Conservation (phyloP, 768 basidiomycete species). For the Filobasidium wieringae region DNA sequence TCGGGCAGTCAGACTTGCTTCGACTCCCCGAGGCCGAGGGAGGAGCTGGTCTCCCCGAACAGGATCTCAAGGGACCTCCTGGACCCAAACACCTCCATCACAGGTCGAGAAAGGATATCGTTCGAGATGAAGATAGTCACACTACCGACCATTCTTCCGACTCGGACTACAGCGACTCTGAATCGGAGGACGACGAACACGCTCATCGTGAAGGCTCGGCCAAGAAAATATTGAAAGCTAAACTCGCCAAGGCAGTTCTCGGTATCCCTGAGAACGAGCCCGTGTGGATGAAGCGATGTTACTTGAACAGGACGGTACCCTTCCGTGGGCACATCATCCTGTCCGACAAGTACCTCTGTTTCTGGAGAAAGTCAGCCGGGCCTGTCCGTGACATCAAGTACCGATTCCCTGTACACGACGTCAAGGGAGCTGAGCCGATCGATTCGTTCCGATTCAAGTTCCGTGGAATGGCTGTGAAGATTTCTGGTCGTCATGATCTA, state of each 20-base stretch:
- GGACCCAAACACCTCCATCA: neutral
- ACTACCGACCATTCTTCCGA: neutral
- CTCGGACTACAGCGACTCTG: neutral
- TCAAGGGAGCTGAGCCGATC: constrained; percentile 42
- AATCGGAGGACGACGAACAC: neutral
- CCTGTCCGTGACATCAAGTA: constrained; percentile 32
- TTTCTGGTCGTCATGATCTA: constrained; percentile 45
- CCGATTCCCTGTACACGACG: constrained; percentile 42
- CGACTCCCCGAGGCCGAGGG: constrained; percentile 10
- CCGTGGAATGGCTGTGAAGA: constrained; percentile 42
- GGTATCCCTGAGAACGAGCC: constrained; percentile 4
- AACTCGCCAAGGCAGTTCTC: constrained; percentile 7
- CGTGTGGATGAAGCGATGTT: constrained; percentile 35
- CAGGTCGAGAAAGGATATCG: neutral
- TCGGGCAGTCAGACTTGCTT: constrained; percentile 26
- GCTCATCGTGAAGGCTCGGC: neutral
- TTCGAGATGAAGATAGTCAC: neutral
- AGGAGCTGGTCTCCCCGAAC: constrained; percentile 1
- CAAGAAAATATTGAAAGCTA: constrained; percentile 1
- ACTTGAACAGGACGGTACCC: constrained; percentile 27
- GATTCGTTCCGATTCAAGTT: constrained; percentile 22
- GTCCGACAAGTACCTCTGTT: constrained; percentile 30
- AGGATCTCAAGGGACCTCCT: neutral
- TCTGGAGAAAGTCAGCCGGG: constrained; percentile 29
- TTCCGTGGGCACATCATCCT: constrained; percentile 36